Conservation (phyloP, 2,329 filamentous ascomycete species). For the Diaporthe citri region DNA sequence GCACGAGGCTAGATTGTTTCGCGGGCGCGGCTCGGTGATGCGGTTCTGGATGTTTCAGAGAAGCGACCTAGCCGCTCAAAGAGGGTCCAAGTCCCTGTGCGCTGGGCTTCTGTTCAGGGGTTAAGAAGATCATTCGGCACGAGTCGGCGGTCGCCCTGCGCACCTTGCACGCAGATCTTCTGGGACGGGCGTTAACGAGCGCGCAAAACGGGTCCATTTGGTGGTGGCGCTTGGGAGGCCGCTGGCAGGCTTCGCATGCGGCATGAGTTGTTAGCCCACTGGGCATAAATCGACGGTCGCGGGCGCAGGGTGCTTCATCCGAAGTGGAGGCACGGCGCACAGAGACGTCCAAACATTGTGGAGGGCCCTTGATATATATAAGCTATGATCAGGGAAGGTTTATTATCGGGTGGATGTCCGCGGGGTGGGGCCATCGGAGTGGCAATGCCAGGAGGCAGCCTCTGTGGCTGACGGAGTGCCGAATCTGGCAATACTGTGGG, state of each 20-base stretch:
- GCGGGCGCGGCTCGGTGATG: conserved; percentile 2
- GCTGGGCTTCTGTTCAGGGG: neutral
- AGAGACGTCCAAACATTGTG: conserved; percentile 1
- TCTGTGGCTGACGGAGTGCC: conserved; percentile 11
- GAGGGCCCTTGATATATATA: conserved; percentile 15
- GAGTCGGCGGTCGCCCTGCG: neutral
- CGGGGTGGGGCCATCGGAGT: conserved; percentile 16
- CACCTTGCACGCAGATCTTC: conserved; percentile 1
- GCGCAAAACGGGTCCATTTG: neutral
- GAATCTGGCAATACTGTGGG: conserved; percentile 15
- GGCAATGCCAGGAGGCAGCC: conserved; percentile 23
- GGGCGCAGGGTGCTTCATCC: conserved; percentile 11
- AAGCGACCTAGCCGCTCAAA: conserved; percentile 19
- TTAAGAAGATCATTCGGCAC: neutral
- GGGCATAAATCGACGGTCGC: neutral
- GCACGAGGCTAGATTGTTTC: neutral
- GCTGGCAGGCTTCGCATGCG: neutral
- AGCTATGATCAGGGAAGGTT: neutral
- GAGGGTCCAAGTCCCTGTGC: neutral
- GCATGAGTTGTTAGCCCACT: neutral
- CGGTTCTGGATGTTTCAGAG: conserved; percentile 19
- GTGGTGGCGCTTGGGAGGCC: conserved; percentile 14
- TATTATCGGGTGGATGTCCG: conserved; percentile 5
- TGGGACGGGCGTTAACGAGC: neutral
- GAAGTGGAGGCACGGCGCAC: conserved; percentile 18